Base-by-base conservation (phyloP, 1,139 yeast genomes). In the Scheffersomyces parashehatae region DNA sequence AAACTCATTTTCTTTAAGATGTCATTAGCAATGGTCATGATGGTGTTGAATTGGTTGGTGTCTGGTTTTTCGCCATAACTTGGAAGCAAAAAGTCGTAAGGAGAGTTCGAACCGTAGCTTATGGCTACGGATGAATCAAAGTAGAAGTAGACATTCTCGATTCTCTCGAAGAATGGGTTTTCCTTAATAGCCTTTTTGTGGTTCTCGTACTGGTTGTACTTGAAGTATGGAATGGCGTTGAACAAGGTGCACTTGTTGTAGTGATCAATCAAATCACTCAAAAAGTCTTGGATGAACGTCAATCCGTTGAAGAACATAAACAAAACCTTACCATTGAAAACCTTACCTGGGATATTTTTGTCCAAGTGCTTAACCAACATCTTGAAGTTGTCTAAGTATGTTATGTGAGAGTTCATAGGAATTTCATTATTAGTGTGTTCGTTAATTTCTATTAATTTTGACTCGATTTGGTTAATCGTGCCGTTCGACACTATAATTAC, bases 261-360 rank as follows among this genome's bases (percentile, higher is more conserved):
- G 47, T 56, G 48, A 41, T 69, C 73, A 26, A 70, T 64, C 34
- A 67, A 52, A 45, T 65, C 67, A 37, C 65, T 51, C 31, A 70
- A 55, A 16, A 68, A 52, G 30, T 60, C 55, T 46, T 68, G 74
- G 26, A 70, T 59, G 46, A 58, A 69, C 13, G 56, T 58, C 42
- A 70, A 54, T 1, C 74, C 74, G 42, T 70, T 59, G 55, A 71
- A 70, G 41, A 70, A 71, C 75, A 71, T 70, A 42, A 71, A 70
- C 29, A 69, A 51, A 7, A 69, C 64, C 47, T 65, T 65, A 2
- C 72, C 74, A 7, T 55, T 48, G 43, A 64, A 67, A 35, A 37
- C 42, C 28, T 16, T 47, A 31, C 24, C 35, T 16, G 33, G 38
- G 30, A 40, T 43, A 32, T 36, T 20, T 30, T 30, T 46, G 20